A percentile compares a stretch with the other conserved stretches of the same genome.
Evolutionary conservation across 768 basidiomycete species (phyloP).

Genomic region (Boletus reticuloceps): DNA sequence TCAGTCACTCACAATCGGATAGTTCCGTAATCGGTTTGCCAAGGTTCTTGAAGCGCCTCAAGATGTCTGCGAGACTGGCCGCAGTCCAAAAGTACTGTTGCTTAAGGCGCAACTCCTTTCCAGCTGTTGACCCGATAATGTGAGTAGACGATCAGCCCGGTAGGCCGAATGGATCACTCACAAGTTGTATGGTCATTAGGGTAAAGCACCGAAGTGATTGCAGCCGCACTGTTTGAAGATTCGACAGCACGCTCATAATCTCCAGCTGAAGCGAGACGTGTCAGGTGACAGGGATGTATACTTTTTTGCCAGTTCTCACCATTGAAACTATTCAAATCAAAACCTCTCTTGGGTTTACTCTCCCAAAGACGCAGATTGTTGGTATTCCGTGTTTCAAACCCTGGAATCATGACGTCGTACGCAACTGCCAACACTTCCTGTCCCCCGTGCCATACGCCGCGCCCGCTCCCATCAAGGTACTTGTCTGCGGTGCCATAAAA

Average conservation of each 20-base stretch:
- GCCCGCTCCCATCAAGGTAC: conserved; percentile 53
- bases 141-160: not conserved
- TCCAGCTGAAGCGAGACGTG: conserved; percentile 53
- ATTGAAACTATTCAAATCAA: conserved; percentile 95
- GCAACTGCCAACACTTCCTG: conserved; percentile 93
- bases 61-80: conserved; percentile 83
- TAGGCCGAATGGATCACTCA: conserved; percentile 26
- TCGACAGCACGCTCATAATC: conserved; percentile 91
- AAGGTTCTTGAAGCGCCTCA: conserved; percentile 90
- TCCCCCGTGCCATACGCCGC: conserved; percentile 80
- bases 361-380: conserved; percentile 90
- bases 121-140: conserved; percentile 44
- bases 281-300: not conserved
- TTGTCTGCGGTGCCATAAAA: conserved; percentile 87
- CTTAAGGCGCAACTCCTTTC: conserved; percentile 87
- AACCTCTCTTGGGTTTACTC: conserved; percentile 83
- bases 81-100: conserved; percentile 98
- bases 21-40: conserved; percentile 78
- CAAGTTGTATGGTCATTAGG: conserved; percentile 87
- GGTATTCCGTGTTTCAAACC: conserved; percentile 74
- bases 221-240: conserved; percentile 84
- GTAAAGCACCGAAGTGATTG: conserved; percentile 93
- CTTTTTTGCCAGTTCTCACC: conserved; percentile 40
- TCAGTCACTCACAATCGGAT: conserved; percentile 63
- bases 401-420: conserved; percentile 93